Evolutionary conservation across 2,329 filamentous ascomycete genomes (phyloP), one percentile per base, ranked within the genome.

Genomic region (Ceratocystis colombiana): DNA sequence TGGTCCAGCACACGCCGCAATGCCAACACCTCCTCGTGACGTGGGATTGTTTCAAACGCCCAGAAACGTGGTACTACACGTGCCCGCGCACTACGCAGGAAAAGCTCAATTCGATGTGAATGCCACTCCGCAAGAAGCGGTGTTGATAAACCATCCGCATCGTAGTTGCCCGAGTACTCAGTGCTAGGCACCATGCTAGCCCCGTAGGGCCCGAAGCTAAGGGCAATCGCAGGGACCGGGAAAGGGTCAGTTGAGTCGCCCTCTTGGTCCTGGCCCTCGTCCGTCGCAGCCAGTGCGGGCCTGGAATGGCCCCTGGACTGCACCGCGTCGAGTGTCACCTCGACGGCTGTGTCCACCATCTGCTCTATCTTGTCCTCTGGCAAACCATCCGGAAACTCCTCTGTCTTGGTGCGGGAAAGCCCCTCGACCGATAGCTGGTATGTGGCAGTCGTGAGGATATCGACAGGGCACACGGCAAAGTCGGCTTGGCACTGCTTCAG

Each of bases 151-250:
- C 83, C 80, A 12, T 72, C 75, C 0, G 71, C 73, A 68, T 85
- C 83, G 70, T 89, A 88, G 1, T 73, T 71, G 1, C 84, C 86
- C 48, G 77, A 82, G 71, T 88, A 89, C 72, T 88, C 86, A 69
- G 85, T 81, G 33, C 82, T 80, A 0, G 86, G 86, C 20, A 80
- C 74, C 83, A 88, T 87, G 68, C 79, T 83, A 1, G 86, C 85
- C 17, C 86, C 86, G 68, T 88, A 88, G 0, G 86, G 83, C 0
- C 86, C 86, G 5, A 88, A 72, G 70, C 84, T 84, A 61, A 89
- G 73, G 12, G 85, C 85, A 17, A 85, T 73, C 20, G 70, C 72
- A 8, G 75, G 75, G 2, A 28, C 22, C 5, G 65, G n/a, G 15
- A 12, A 2, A 25, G 10, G 8, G 48, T 2, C 48, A 25, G 48